phyloP scores from a whole-genome alignment of 2,329 filamentous ascomycete genomes.

The Diatrype stigma region DNA sequence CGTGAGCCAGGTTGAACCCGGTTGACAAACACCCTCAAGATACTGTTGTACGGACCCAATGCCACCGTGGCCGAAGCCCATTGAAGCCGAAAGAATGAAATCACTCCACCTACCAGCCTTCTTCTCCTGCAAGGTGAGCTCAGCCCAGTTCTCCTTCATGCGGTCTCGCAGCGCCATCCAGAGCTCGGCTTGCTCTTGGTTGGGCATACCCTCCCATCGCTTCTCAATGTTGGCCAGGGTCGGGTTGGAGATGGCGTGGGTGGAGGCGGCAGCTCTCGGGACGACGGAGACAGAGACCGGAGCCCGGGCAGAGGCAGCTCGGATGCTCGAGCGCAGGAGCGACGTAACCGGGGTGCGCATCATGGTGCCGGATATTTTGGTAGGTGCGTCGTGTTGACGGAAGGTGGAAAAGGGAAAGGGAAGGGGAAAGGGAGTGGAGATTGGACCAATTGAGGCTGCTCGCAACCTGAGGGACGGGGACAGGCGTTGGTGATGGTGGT shows the following conservation, averaged over 20 bases:
- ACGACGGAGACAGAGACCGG: constrained; percentile 33
- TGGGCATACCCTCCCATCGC: constrained; percentile 96
- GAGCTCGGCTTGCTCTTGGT: constrained; percentile 97
- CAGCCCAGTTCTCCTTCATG: constrained; percentile 97
- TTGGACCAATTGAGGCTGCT: constrained; percentile 18
- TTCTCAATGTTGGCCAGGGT: constrained; percentile 98
- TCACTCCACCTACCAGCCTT: constrained; percentile 93
- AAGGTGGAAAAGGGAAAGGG: constrained; percentile 2
- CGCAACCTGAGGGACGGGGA: constrained; percentile 4
- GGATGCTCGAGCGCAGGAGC: constrained; percentile 44
- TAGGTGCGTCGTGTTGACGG: constrained; percentile 6
- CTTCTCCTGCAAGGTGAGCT: constrained; percentile 95
- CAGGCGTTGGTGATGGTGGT: not conserved
- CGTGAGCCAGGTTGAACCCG: no score
- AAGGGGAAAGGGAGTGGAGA: constrained; percentile 19
- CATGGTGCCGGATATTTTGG: constrained; percentile 37
- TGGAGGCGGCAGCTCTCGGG: constrained; percentile 55
- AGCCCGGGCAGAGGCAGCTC: constrained; percentile 33
- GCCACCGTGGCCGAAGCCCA: no score
- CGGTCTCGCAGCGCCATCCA: constrained; percentile 98
- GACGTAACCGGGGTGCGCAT: constrained; percentile 51
- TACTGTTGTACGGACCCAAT: no score
- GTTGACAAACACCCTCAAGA: no score
- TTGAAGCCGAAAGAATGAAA: constrained; percentile 3
- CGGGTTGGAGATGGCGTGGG: constrained; percentile 95